A percentile compares a stretch with the other conserved stretches of the same genome.
phyloP scores from a whole-genome alignment of 306 rosid species.

The Dicorynia guianensis region DNA sequence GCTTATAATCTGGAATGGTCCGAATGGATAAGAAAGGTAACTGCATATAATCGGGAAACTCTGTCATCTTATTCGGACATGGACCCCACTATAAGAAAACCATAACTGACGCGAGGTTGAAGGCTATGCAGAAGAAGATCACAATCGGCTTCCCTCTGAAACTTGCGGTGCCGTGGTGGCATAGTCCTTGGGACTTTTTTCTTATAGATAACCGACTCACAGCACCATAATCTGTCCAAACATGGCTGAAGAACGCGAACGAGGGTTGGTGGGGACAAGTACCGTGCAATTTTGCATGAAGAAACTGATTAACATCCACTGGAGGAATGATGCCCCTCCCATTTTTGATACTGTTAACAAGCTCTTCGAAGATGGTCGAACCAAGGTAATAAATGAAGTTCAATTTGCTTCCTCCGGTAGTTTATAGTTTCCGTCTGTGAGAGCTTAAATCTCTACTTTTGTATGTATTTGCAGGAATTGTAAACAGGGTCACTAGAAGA shows the following conservation, averaged over 20 bases:
- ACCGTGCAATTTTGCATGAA: constrained; percentile 51
- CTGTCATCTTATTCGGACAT: background rate
- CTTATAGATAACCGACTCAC: background rate
- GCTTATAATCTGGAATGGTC: too few relatives aligned
- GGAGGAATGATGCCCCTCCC: constrained; percentile 70
- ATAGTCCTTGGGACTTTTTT: background rate
- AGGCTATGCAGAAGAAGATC: background rate
- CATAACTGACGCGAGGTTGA: too few relatives aligned
- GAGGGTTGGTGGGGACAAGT: constrained; percentile 45
- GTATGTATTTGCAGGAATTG: constrained; percentile 53
- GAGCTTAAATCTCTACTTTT: background rate
- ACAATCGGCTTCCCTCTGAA: background rate
- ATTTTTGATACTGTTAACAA: constrained; percentile 49
- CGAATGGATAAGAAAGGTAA: background rate
- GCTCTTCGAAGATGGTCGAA: constrained; percentile 60
- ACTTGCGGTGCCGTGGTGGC: background rate
- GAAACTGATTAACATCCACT: constrained; percentile 34
- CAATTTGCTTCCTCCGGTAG: background rate
- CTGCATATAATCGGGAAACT: background rate
- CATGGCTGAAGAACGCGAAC: constrained; percentile 14
- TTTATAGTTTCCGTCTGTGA: background rate
- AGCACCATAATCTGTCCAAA: background rate
- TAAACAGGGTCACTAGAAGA: constrained; percentile 71
- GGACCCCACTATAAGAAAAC: too few relatives aligned
- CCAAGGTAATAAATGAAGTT: constrained; percentile 42